Evolutionary conservation across 306 rosid species (phyloP).

Genomic region (Cicer chorassanicum): DNA sequence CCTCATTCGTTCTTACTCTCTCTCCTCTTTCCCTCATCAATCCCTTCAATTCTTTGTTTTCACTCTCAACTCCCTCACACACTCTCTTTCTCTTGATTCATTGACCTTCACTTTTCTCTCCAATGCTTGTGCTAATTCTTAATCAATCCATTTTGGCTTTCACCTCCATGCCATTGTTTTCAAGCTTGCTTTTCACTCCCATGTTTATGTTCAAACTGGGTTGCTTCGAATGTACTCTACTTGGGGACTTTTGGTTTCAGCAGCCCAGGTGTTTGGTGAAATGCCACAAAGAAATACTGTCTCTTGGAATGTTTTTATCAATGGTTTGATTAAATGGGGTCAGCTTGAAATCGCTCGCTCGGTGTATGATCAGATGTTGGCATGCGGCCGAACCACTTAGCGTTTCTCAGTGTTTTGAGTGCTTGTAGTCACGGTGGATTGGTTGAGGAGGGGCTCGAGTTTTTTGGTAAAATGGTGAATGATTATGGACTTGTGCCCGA

Average conservation of each 20-base stretch:
- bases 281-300: conserved; percentile 61
- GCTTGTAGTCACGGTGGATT: conserved; percentile 80
- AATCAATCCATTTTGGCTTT: conserved; percentile 40
- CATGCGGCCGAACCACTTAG: conserved; percentile 59
- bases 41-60: conserved; percentile 51
- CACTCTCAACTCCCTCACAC: conserved; percentile 32
- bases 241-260: conserved; percentile 56
- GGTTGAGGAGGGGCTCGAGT: conserved; percentile 70
- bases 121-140: conserved; percentile 56
- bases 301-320: conserved; percentile 75
- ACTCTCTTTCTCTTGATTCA: conserved; percentile 53
- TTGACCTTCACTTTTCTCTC: conserved; percentile 64
- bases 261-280: conserved; percentile 57
- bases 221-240: conserved; percentile 52
- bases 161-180: conserved; percentile 65
- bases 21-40: conserved; percentile 46
- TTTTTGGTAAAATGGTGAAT: conserved; percentile 64
- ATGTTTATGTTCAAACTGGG: conserved; percentile 69
- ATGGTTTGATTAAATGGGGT: conserved; percentile 64
- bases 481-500: conserved; percentile 56
- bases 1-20: conserved; percentile 55
- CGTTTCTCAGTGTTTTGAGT: conserved; percentile 64
- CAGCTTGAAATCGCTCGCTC: conserved; percentile 62
- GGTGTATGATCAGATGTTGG: conserved; percentile 62
- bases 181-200: conserved; percentile 69